Base-by-base conservation (phyloP, 2,329 filamentous ascomycete genomes). In the Penicillium concentricum region DNA sequence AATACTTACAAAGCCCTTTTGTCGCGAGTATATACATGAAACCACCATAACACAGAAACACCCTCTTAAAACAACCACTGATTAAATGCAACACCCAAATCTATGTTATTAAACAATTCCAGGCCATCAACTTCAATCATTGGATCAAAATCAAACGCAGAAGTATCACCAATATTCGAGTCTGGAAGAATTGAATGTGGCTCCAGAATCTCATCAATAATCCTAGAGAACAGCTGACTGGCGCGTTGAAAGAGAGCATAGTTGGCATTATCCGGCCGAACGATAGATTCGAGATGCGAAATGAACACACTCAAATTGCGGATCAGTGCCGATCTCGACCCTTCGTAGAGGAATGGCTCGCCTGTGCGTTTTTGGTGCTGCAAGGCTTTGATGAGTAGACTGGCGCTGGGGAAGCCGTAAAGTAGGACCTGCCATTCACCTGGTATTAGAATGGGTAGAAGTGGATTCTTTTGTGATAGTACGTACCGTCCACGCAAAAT, bases 241-340 rank as follows among this genome's bases (percentile, higher is more conserved):
- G 61, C 61, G 2, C 62, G 62, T 28, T 60, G 54, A 22, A 68
- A 65, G 2, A 70, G 54, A 5, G 60, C 59, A 22, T 64, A 61
- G 26, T 64, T 71, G 3, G 69, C 69, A 43, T 74, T 69, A 26
- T 67, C 72, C 0, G 69, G 70, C 1, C 68, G 54, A 1, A 69
- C 69, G 18, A 72, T 72, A 0, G 65, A 67, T 30, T 77, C 75
- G 1, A 78, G 65, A 48, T 76, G 72, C 3, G 67, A 68, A 16
- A 76, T 74, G 16, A 78, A 69, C 0, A 78, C 74, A 32, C 69
- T 72, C 0, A 78, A 56, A 61, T 71, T 72, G 6, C 76, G 74
- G 37, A 78, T 72, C 3, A 75, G 69, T 12, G 72, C 70, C 0
- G 69, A 60, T 18, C 73, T 64, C 0, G 72, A 73, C 2, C 74